These are phyloP conservation scores for Neurospora tetrasperma DNA, from an alignment of 495 filamentous ascomycete genomes.

Conservation along the genomic window DNA sequence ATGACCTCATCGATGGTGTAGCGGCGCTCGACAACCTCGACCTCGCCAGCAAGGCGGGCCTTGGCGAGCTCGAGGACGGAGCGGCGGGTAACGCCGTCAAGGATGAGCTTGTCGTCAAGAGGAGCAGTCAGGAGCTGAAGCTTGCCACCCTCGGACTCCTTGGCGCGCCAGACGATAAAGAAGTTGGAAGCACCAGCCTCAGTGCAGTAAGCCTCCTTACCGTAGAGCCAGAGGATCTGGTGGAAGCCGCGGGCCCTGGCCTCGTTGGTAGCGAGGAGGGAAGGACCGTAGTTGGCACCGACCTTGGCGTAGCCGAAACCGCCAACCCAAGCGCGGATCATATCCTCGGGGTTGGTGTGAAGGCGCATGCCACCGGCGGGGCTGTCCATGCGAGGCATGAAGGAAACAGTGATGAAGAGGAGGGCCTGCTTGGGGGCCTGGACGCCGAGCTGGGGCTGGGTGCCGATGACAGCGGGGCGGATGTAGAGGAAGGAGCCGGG, in stretches of 20 bases:
- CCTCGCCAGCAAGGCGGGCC: constrained; percentile 47
- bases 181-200: constrained; percentile 92
- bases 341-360: constrained; percentile 65
- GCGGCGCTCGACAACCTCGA: constrained; percentile 66
- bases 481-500: constrained; percentile 64
- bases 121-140: constrained; percentile 74
- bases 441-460: constrained; percentile 67
- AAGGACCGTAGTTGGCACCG: constrained; percentile 85
- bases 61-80: constrained; percentile 66
- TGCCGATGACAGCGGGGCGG: constrained; percentile 77
- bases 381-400: constrained; percentile 55
- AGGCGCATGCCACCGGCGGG: constrained; percentile 58
- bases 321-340: constrained; percentile 83
- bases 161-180: constrained; percentile 71
- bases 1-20: constrained; percentile 74
- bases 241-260: constrained; percentile 62
- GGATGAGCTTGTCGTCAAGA: constrained; percentile 67
- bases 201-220: constrained; percentile 61
- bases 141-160: constrained; percentile 48
- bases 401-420: constrained; percentile 68
- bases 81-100: constrained; percentile 73
- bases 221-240: constrained; percentile 90
- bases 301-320: constrained; percentile 87
- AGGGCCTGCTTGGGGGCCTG: constrained; percentile 72
- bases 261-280: constrained; percentile 61